Conservation (phyloP, 2,329 filamentous ascomycete genomes). For the Botrytis squamosa region DNA sequence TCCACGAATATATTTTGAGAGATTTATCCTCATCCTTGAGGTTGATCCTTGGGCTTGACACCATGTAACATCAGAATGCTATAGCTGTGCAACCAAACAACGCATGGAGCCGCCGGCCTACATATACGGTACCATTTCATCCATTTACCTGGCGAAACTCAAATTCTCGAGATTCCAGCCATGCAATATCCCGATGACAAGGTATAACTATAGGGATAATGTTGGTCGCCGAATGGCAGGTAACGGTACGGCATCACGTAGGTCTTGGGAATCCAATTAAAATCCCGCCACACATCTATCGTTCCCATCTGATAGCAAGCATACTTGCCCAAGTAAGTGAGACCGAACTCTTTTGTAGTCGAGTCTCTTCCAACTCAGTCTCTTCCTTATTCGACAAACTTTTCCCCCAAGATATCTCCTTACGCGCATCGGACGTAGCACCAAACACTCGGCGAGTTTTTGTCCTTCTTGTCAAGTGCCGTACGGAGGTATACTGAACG, state of each 20-base stretch:
- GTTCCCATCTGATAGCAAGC: slow-evolving; percentile 13
- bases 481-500: slow-evolving; percentile 17
- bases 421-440: slow-evolving; percentile 6
- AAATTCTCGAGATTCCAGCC: slow-evolving; percentile 11
- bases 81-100: slow-evolving; percentile 10
- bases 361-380: background rate
- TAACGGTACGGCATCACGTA: slow-evolving; percentile 13
- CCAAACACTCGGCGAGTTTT: slow-evolving; percentile 12
- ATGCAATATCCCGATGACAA: slow-evolving; percentile 12
- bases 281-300: background rate
- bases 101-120: slow-evolving; percentile 14
- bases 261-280: background rate
- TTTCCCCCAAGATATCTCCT: background rate
- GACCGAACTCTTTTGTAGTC: background rate
- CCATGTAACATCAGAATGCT: slow-evolving; percentile 11
- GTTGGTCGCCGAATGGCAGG: slow-evolving; percentile 19
- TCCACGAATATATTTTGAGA: slow-evolving; percentile 11
- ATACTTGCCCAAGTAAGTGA: background rate
- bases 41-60: slow-evolving; percentile 12
- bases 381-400: background rate
- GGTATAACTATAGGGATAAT: slow-evolving; percentile 15
- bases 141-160: slow-evolving; percentile 16
- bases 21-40: background rate
- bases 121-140: slow-evolving; percentile 19
- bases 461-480: slow-evolving; percentile 7